These are phyloP conservation scores for Cudoniella acicularis DNA, from an alignment of 495 filamentous ascomycete species.

Conservation along the genomic window DNA sequence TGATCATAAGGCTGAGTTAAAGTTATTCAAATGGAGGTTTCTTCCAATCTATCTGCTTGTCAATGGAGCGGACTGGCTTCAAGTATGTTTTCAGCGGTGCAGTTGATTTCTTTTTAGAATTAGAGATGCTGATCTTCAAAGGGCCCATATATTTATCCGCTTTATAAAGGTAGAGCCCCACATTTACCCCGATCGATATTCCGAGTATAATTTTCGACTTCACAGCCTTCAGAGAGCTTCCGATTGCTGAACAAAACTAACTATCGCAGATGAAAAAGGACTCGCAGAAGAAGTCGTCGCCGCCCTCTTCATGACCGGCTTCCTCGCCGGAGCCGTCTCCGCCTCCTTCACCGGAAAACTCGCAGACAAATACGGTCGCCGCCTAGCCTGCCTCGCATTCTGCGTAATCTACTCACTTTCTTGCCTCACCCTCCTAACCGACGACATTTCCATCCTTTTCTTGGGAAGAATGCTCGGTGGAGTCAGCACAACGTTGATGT, in stretches of 20 bases:
- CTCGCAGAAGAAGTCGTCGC: conserved; percentile 42
- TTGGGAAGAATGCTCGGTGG: conserved; percentile 50
- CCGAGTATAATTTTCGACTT: neutral
- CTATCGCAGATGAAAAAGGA: conserved; percentile 37
- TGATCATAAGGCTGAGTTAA: conserved; percentile 20
- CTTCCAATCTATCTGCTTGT: conserved; percentile 43
- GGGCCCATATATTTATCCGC: conserved; percentile 51
- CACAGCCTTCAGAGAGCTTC: too few species aligned
- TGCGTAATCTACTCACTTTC: conserved; percentile 47
- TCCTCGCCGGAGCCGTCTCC: conserved; percentile 44
- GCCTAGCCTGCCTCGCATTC: conserved; percentile 43
- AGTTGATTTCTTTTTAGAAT: neutral
- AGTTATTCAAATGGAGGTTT: conserved; percentile 35
- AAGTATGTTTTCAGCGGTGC: conserved; percentile 37
- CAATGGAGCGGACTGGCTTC: conserved; percentile 51
- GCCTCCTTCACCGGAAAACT: conserved; percentile 44
- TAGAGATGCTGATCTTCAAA: conserved; percentile 18
- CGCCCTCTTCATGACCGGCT: conserved; percentile 48
- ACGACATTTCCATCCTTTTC: conserved; percentile 38
- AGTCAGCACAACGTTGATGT: conserved; percentile 49
- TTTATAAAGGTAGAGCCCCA: conserved; percentile 36
- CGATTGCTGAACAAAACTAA: too few species aligned
- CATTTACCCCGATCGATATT: neutral
- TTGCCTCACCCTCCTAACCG: conserved; percentile 42
- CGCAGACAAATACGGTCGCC: conserved; percentile 49